Base-by-base conservation (phyloP, 495 filamentous ascomycete species). In the Aspergillus sclerotiicarbonarius region DNA sequence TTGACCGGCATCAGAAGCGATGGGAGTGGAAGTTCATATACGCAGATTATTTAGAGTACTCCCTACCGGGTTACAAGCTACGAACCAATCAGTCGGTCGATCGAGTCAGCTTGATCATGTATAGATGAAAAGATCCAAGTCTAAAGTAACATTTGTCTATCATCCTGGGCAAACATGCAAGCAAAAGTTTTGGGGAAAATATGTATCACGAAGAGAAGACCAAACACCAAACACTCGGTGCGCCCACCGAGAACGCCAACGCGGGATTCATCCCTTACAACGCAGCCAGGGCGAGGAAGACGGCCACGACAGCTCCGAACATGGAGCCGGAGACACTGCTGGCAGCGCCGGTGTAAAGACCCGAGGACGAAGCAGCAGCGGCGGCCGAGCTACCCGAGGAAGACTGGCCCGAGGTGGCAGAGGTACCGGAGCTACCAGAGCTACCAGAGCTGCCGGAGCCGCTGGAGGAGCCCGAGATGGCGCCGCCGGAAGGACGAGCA, bases 311-410 rank as follows among this genome's bases (percentile, higher is more conserved):
- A 31, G 68, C 70, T 52, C 69, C 66, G 55, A 67, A 63, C 47
- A 67, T 61, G 20, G 73, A 74, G 59, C 67, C 62, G 31, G 72
- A 61, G 47, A 72, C 57, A 53, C 65, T 63, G 67, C 31, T 60
- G 48, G 68, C 70, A 55, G 61, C 61, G 59, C 54, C 59, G 49
- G 66, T 58, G 58, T 64, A 63, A 16, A 55, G 57, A 32, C 57
- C 55, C 45, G 68, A 62, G 44, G 33, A 57, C 21, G 44, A 35
- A 7, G 20, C 41, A 19, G 48, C 51, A 30, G 53, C 41, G n/a
- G 59, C 49, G 33, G 33, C n/a, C 2, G 25, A 25, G 51, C 29
- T 15, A 30, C 21, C 8, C 2, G 55, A 44, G 55, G 51, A 43
- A 19, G 57, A 54, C 10, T 48, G 21, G 25, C 39, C 50, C n/a